A percentile compares a stretch with the other conserved stretches of the same genome.
These are phyloP conservation scores for Arachnomyces sp. DNA, from an alignment of 2,329 filamentous ascomycete genomes.

Conservation along the genomic window DNA sequence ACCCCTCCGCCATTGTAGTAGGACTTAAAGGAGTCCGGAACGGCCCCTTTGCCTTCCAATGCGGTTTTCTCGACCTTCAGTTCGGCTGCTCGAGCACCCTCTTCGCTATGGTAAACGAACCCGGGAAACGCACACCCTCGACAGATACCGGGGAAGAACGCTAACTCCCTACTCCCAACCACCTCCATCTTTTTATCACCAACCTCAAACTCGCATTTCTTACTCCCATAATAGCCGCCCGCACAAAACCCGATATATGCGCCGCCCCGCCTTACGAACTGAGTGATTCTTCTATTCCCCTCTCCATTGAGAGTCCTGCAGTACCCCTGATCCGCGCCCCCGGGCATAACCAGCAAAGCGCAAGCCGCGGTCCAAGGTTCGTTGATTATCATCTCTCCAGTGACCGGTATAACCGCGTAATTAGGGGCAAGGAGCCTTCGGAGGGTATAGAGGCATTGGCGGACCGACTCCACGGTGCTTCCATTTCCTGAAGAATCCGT, in stretches of 20 bases:
- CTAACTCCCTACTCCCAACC: conserved; percentile 72
- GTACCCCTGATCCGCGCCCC: conserved; percentile 89
- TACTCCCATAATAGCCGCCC: conserved; percentile 81
- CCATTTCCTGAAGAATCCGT: conserved; percentile 57
- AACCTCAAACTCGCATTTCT: conserved; percentile 83
- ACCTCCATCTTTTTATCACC: conserved; percentile 76
- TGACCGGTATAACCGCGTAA: conserved; percentile 86
- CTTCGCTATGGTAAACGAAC: conserved; percentile 84
- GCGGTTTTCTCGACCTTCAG: conserved; percentile 55
- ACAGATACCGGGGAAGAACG: conserved; percentile 79
- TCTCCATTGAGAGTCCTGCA: conserved; percentile 78
- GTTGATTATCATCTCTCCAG: conserved; percentile 67
- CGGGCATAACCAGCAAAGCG: conserved; percentile 82
- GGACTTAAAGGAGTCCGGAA: conserved; percentile 57
- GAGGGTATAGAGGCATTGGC: conserved; percentile 79
- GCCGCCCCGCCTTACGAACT: conserved; percentile 79
- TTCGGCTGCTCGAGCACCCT: conserved; percentile 64
- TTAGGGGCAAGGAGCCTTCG: conserved; percentile 77
- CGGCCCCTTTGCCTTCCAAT: conserved; percentile 42
- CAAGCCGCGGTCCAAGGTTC: conserved; percentile 88
- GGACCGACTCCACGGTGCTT: conserved; percentile 77
- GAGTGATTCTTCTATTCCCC: conserved; percentile 74
- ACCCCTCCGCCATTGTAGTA: conserved; percentile 96
- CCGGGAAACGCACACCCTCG: conserved; percentile 80
- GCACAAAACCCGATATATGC: conserved; percentile 87